Conservation (phyloP, 176 grass and related monocot genomes). For the Cenchrus americanus region DNA sequence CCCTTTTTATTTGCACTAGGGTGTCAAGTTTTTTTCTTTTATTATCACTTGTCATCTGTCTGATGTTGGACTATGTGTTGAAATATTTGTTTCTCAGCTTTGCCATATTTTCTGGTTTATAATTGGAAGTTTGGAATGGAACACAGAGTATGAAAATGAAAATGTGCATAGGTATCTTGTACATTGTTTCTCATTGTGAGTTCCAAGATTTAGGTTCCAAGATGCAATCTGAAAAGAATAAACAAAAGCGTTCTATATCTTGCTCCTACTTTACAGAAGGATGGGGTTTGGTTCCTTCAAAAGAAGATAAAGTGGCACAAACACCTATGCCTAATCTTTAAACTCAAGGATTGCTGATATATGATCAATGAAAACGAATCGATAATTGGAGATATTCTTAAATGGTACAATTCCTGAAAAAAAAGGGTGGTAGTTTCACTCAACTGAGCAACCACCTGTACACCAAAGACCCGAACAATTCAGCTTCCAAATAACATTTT, state of each 20-base stretch:
- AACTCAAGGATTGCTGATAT: slow-evolving; percentile 34
- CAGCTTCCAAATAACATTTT: neutral
- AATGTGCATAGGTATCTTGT: slow-evolving; percentile 34
- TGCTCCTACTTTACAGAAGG: slow-evolving; percentile 42
- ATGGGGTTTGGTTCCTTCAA: slow-evolving; percentile 16
- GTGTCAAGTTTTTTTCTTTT: neutral
- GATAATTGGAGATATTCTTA: slow-evolving; percentile 19
- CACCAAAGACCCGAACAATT: neutral
- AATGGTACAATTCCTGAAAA: slow-evolving; percentile 27
- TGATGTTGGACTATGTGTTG: slow-evolving; percentile 28
- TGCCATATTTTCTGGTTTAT: slow-evolving; percentile 5
- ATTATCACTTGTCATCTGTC: slow-evolving; percentile 23
- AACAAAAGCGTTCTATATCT: neutral
- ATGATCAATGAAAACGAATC: slow-evolving; percentile 19
- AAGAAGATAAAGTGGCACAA: slow-evolving; percentile 43
- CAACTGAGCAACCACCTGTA: neutral
- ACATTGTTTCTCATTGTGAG: slow-evolving; percentile 26
- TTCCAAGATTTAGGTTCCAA: slow-evolving; percentile 33
- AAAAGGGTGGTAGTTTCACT: neutral
- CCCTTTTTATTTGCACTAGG: neutral
- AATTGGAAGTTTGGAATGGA: slow-evolving; percentile 1
- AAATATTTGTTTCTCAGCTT: slow-evolving; percentile 23
- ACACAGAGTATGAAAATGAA: slow-evolving; percentile 18
- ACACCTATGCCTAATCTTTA: slow-evolving; percentile 33
- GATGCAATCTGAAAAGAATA: slow-evolving; percentile 46